Evolutionary conservation across 345 rosid species (phyloP), one percentile per base, ranked within the genome.

Genomic region (Lepidium didymum): DNA sequence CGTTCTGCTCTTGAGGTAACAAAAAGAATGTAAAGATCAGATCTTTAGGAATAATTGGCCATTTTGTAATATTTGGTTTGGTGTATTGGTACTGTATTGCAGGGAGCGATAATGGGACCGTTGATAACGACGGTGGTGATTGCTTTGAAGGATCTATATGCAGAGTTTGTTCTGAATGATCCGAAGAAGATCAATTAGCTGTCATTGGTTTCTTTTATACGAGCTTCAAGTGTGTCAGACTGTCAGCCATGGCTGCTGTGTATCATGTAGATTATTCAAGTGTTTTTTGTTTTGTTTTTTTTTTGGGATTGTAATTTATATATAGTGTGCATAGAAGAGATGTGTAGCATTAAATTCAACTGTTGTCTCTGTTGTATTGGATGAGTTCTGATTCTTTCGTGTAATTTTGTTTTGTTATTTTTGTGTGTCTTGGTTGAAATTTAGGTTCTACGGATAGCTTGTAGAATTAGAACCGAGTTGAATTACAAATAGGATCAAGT

Each of bases 21-120:
- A 67, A 12, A 12, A 31, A 1, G 7, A 52, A 67, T 44, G 50
- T 41, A 52, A 67, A 54, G 56, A 41, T 38, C 36, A 14, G 1
- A 18, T 23, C 14, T 54, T 51, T 57, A 4, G 4, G 1, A 5
- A 33, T 27, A 15, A 4, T 18, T 56, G 57, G 36, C 16, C 41
- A 47, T 75, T 45, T 47, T 29, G 52, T 60, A 64, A 69, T 37
- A 10, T n/a, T 16, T 3, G 9, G 21, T 19, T 19, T 19, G 9
- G 21, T 19, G 1, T 19, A 36, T 12, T 23, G 52, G 25, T 19
- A 4, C 6, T 27, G 5, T 51, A 35, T 54, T 56, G 64, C 82
- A 94, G 99, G 97, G 99, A 72, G 99, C 99, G 29, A 91, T 94
- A 51, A 94, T 91, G 97, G 99, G 97, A 4, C 99, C 99, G 2